Evolutionary conservation across 768 basidiomycete species (phyloP), one percentile per base, ranked within the genome.

Genomic region (Bullera alba): DNA sequence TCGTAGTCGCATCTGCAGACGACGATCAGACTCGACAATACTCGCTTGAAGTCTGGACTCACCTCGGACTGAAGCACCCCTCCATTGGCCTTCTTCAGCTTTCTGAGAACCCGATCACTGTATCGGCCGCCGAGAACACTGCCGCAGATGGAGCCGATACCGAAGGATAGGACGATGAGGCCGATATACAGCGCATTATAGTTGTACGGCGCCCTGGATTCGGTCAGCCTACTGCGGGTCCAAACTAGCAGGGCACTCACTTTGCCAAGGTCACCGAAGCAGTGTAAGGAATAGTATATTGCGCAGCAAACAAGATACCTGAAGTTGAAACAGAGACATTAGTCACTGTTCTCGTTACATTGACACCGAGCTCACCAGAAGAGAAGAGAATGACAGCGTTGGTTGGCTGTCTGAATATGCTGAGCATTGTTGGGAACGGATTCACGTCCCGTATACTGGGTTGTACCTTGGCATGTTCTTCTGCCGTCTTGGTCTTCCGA

Each of bases 101-200:
- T 65, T 3, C 54, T 54, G 21, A 81, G 69, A n/a, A 78, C 71
- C 27, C 72, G 60, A 62, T 85, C 83, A 1, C 79, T 80, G 70
- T 79, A 83, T 10, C 78, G 71, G 0, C 83, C 83, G 17, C 83
- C 83, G 0, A 78, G 57, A 8, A 83, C 61, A 53, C 79, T 80
- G 2, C 83, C 83, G 8, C 70, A 52, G 30, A 81, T 73, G 51
- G 75, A 77, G 5, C 82, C 82, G 73, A 53, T 53, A 5, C 89
- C 89, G 58, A 82, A 85, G 0, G 84, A 72, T 7, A 95, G 78
- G 4, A 90, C 78, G 8, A 88, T 81, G 23, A 90, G 69, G 3
- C 90, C 90, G 42, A 85, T 81, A 36, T 81, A 75, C 4, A 91
- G 74, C 0, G 89, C 75, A 39, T 79, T 75, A 67, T 84, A 89